These are phyloP conservation scores for Immersiporthe knoxdaviesiana DNA, from an alignment of 2,329 filamentous ascomycete genomes.

Conservation along the genomic window DNA sequence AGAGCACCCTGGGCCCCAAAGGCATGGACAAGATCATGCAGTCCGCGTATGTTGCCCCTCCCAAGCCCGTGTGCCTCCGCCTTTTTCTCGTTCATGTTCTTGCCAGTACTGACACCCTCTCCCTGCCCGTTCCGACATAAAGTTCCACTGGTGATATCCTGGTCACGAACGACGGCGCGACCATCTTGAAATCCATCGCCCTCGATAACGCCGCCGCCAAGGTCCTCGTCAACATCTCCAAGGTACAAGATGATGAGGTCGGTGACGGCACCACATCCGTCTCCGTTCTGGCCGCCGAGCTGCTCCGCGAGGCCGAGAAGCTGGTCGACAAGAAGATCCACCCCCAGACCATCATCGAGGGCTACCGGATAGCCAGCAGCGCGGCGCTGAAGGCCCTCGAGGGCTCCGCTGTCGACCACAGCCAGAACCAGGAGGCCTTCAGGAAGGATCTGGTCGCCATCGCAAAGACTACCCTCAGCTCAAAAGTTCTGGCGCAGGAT, in stretches of 20 bases:
- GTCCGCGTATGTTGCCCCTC: conserved; percentile 72
- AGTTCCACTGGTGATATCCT: conserved; percentile 96
- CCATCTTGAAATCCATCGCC: conserved; percentile 96
- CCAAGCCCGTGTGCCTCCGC: neutral
- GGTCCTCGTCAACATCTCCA: conserved; percentile 98
- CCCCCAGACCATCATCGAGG: conserved; percentile 98
- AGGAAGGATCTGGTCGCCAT: conserved; percentile 88
- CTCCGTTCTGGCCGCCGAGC: conserved; percentile 89
- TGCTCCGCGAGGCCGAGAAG: conserved; percentile 95
- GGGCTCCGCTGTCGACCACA: conserved; percentile 86
- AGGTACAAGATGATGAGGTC: conserved; percentile 98
- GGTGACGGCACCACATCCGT: conserved; percentile 99
- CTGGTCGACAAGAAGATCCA: conserved; percentile 98
- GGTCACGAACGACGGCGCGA: conserved; percentile 98
- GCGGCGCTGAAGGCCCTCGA: conserved; percentile 86
- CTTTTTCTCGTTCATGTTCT: neutral
- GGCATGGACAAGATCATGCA: conserved; percentile 99
- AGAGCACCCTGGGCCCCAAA: conserved; percentile 95
- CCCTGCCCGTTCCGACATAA: conserved; percentile 27
- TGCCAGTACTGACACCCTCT: conserved; percentile 25
- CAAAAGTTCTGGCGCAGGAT: conserved; percentile 94
- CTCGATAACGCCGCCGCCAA: conserved; percentile 98
- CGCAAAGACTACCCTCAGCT: conserved; percentile 92
- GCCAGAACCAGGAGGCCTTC: conserved; percentile 80
- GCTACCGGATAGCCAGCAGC: conserved; percentile 93